Evolutionary conservation across 2,329 filamentous ascomycete genomes (phyloP).

Genomic region (Apiospora arundinis): DNA sequence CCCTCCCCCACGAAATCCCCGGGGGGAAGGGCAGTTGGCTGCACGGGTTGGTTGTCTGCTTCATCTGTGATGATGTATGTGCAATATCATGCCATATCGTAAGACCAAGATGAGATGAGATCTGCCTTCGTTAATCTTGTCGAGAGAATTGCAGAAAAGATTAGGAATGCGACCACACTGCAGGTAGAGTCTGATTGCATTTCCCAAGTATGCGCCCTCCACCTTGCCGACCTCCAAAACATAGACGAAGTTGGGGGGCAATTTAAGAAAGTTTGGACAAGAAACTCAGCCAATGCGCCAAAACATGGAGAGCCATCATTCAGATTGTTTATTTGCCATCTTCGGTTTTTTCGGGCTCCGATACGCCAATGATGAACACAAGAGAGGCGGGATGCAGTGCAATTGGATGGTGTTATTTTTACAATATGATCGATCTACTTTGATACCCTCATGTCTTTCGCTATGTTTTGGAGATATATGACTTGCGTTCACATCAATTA

Average conservation of each 20-base stretch:
- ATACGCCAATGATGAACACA: background rate
- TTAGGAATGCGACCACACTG: background rate
- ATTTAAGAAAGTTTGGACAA: background rate
- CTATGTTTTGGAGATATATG: no score
- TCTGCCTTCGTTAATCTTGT: background rate
- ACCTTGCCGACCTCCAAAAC: background rate
- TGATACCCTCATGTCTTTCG: no score
- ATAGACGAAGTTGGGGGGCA: background rate
- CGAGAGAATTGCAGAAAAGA: background rate
- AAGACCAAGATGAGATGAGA: background rate
- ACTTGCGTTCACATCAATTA: background rate
- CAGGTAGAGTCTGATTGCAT: background rate
- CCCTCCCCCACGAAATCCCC: background rate
- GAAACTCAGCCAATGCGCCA: background rate
- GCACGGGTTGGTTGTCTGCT: background rate
- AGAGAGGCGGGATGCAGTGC: background rate
- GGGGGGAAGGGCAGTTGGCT: background rate
- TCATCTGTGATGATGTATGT: background rate
- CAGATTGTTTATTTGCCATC: no score
- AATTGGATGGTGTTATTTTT: no score
- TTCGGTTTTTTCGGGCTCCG: background rate
- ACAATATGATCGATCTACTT: no score
- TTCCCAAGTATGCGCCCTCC: background rate
- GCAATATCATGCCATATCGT: slow-evolving; percentile 12
- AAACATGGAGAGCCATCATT: background rate